These are phyloP conservation scores for Fusarium bactridioides DNA, from an alignment of 2,329 filamentous ascomycete species.

Conservation along the genomic window DNA sequence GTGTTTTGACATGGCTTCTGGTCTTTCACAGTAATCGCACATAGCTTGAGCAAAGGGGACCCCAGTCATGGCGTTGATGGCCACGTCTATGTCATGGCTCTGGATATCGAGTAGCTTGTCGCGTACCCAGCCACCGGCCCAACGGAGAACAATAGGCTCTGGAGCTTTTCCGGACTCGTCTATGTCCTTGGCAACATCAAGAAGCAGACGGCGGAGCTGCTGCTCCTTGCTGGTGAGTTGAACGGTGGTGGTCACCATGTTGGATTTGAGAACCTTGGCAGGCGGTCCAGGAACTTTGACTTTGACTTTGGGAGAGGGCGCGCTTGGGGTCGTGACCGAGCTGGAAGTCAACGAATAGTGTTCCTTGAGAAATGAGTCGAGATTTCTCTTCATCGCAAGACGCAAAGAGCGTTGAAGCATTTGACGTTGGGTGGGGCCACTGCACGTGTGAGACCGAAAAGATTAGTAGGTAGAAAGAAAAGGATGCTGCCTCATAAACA, in stretches of 20 bases:
- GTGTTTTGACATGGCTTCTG: slow-evolving; percentile 69
- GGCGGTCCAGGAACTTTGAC: not conserved
- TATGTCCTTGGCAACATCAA: slow-evolving; percentile 77
- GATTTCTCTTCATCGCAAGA: slow-evolving; percentile 48
- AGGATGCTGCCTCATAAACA: not conserved
- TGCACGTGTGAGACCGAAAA: not conserved
- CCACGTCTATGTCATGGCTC: slow-evolving; percentile 85
- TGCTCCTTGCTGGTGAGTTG: slow-evolving; percentile 74
- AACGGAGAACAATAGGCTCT: slow-evolving; percentile 72
- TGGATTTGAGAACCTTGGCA: not conserved
- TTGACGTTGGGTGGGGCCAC: not conserved
- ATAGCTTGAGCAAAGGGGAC: slow-evolving; percentile 76
- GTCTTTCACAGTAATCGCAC: slow-evolving; percentile 70
- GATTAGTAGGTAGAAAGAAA: not conserved
- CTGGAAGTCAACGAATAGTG: slow-evolving; percentile 5
- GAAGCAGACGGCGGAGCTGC: slow-evolving; percentile 76
- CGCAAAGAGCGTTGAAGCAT: not conserved
- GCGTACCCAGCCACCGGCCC: slow-evolving; percentile 88
- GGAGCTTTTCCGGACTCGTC: slow-evolving; percentile 57
- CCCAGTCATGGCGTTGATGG: slow-evolving; percentile 86
- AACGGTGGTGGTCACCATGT: slow-evolving; percentile 44
- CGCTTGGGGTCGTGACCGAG: not conserved
- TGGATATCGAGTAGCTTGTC: slow-evolving; percentile 78
- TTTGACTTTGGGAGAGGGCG: not conserved
- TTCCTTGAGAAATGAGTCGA: slow-evolving; percentile 41